Percentiles rank a stretch among this genome's conserved stretches.
These are phyloP conservation scores for Ustilago hordei DNA, from an alignment of 1,284 basidiomycete genomes.

Conservation along the genomic window DNA sequence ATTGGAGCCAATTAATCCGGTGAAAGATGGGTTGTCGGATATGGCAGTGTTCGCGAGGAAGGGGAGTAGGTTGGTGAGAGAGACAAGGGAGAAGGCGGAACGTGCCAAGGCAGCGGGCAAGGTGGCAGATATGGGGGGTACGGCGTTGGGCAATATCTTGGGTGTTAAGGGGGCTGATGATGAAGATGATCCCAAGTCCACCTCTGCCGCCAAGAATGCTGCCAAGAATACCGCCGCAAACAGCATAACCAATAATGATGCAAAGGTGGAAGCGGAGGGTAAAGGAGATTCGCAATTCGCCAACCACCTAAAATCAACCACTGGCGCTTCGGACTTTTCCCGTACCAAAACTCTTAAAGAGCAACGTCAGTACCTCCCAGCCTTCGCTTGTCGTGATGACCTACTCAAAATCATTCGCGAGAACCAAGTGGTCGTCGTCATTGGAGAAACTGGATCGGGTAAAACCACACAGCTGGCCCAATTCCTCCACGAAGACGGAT, in stretches of 20 bases:
- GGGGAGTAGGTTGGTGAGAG: conserved; percentile 90
- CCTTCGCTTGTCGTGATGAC: conserved; percentile 96
- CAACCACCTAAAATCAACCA: conserved; percentile 78
- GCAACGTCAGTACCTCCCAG: conserved; percentile 95
- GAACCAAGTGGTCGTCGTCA: conserved; percentile 92
- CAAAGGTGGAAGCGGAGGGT: conserved; percentile 76
- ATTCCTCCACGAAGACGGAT: conserved; percentile 95
- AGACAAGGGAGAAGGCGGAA: conserved; percentile 95
- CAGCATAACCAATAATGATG: not conserved
- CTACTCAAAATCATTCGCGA: conserved; percentile 89
- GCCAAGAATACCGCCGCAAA: not conserved
- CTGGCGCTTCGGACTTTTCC: conserved; percentile 84
- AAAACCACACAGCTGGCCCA: conserved; percentile 94
- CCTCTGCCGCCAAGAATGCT: not conserved
- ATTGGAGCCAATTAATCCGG: conserved; percentile 95
- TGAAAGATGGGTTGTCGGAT: conserved; percentile 91
- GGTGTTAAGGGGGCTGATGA: conserved; percentile 94
- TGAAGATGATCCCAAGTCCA: conserved; percentile 27
- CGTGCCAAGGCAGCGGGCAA: conserved; percentile 82
- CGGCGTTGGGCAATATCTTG: conserved; percentile 93
- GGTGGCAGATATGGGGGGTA: conserved; percentile 90
- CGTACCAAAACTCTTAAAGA: conserved; percentile 87
- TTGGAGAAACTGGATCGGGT: conserved; percentile 94
- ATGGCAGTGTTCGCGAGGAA: conserved; percentile 96
- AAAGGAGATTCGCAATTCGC: conserved; percentile 97